Percentiles rank a stretch among this genome's conserved stretches.
These are phyloP conservation scores for Aquanectria penicillioides DNA, from an alignment of 2,329 filamentous ascomycete species.

Conservation along the genomic window DNA sequence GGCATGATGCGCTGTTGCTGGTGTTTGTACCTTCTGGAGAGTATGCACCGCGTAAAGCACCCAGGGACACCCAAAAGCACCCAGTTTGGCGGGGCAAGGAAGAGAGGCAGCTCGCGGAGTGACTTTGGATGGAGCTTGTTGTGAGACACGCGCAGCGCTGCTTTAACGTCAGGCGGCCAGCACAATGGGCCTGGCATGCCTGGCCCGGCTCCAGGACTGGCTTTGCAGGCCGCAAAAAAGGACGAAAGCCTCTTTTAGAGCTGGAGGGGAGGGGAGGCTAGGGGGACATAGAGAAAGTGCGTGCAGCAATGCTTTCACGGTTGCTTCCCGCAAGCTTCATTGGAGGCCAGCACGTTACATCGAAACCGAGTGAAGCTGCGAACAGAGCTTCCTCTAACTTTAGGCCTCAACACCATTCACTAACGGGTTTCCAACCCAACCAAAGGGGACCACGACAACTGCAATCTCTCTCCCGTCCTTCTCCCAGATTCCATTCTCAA, in stretches of 20 bases:
- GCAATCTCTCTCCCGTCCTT: background rate
- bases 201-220: too few relatives aligned
- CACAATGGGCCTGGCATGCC: background rate
- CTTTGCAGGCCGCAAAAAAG: background rate
- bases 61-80: constrained; percentile 30
- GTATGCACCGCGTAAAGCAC: constrained; percentile 39
- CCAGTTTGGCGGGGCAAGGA: constrained; percentile 31
- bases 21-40: constrained; percentile 37
- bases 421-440: constrained; percentile 8
- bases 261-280: background rate
- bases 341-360: constrained; percentile 13
- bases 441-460: background rate
- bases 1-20: constrained; percentile 26
- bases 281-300: background rate
- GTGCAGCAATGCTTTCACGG: constrained; percentile 11
- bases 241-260: background rate
- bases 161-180: constrained; percentile 28
- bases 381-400: constrained; percentile 6
- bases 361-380: background rate
- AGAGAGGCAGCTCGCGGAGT: constrained; percentile 35
- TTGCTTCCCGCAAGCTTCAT: background rate
- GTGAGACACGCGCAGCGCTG: constrained; percentile 35
- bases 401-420: constrained; percentile 18
- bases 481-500: background rate
- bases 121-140: constrained; percentile 32